Base-by-base conservation (phyloP, 805 yeast genomes). In the Debaryomyces castellii region DNA sequence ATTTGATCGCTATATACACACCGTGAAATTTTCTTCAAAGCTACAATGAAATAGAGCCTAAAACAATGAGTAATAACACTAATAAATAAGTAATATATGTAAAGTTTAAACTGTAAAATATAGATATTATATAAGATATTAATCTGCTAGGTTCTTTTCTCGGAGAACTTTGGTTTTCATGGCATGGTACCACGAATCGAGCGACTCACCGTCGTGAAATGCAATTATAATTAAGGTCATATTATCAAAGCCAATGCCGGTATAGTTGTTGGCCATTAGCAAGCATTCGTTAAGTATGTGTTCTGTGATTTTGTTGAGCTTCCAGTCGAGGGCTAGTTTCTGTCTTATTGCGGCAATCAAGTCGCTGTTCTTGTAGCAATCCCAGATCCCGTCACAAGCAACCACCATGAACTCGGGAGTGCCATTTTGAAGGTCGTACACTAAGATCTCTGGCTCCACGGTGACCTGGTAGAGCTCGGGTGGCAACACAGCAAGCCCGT, bases 221-320 rank as follows among this genome's bases (percentile, higher is more conserved):
- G 86, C 86, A 7, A 86, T 74, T 5, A 87, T 77, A n/a, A 84
- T 74, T 16, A 85, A 68, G 0, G 91, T 85, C 92, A 87, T 87
- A 57, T 87, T 87, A 61, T 87, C 95, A 54, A 84, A 86, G 1
- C 95, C 95, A 21, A 85, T 78, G 2, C 94, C 94, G 0, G 92
- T 87, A 24, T 77, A 73, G 28, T 85, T 82, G 52, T 84, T 80
- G 1, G 92, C 91, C 77, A 82, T 80, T 5, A 80, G 74, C 42
- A 87, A 75, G 46, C 89, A 82, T 50, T 80, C 82, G 51, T 85
- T 87, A 44, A 87, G 63, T 2, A 86, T 62, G 45, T 75, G 73
- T 42, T 82, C 83, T 16, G 78, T 73, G 18, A 85, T 82, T 38
- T 78, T 81, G 36, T 82, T 80, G 18, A 85, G 62, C 47, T 72